Base-by-base conservation (phyloP, 2,329 filamentous ascomycete genomes). In the Coniella lustricola region DNA sequence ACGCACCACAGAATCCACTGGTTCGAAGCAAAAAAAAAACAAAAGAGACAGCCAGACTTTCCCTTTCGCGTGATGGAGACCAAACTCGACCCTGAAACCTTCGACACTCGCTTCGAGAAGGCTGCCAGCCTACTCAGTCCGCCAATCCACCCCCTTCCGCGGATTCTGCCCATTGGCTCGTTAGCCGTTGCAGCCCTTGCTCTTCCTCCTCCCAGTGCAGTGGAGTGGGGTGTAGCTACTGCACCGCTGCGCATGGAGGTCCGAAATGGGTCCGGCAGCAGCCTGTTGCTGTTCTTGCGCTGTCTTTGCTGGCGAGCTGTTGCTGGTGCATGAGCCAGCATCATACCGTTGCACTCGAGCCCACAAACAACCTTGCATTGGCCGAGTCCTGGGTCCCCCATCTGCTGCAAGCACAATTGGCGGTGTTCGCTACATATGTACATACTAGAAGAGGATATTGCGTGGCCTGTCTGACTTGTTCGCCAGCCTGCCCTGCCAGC, bases 1-100 rank as follows among this genome's bases (percentile, higher is more conserved):
- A n/a, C n/a, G n/a, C n/a, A n/a, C n/a, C n/a, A n/a, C n/a, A n/a
- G n/a, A n/a, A n/a, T n/a, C n/a, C n/a, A n/a, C n/a, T n/a, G n/a
- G n/a, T n/a, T n/a, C n/a, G 25, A 29, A 29, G 25, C 25, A 29
- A 29, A 5, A 10, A 29, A 29, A 29, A 10, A 10, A 29, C 5
- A 29, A 29, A 5, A 29, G 5, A 29, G 5, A 5, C 25, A 5
- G 25, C 5, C 7, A 16, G 14, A 35, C n/a, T n/a, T n/a, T n/a
- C n/a, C n/a, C n/a, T 46, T 50, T 52, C 43, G 50, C 21, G 34
- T 50, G 43, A 25, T 39, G 42, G 46, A 44, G 44, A 34, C n/a
- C n/a, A n/a, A n/a, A n/a, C n/a, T n/a, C n/a, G n/a, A n/a, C 48
- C 44, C 49, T 49, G 52, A 54, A 54, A 54, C 49, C 52, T 54